phyloP scores from a whole-genome alignment of 2,329 filamentous ascomycete genomes.

The Pestalotiopsis sp. region DNA sequence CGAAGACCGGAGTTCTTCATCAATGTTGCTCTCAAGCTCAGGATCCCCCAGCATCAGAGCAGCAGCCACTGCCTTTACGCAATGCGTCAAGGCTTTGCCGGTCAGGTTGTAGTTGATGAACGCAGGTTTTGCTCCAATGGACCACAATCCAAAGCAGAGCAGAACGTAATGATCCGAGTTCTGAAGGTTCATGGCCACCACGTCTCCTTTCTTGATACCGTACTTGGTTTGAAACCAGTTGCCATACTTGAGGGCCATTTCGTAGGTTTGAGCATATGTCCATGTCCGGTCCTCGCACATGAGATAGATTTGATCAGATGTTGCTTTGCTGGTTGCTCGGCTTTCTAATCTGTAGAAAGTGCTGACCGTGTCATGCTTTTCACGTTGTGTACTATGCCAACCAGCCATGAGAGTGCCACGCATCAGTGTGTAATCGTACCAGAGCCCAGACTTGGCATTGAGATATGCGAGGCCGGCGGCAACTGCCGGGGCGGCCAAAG shows the following conservation, averaged over 20 bases:
- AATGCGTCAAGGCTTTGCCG: constrained; percentile 71
- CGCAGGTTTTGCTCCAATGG: constrained; percentile 78
- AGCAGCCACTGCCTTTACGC: constrained; percentile 66
- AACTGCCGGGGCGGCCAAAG: constrained; percentile 59
- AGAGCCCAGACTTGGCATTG: constrained; percentile 68
- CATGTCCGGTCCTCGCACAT: constrained; percentile 68
- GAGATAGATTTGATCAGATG: constrained; percentile 59
- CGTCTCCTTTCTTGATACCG: constrained; percentile 66
- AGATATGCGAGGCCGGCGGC: constrained; percentile 73
- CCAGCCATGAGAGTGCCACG: constrained; percentile 48
- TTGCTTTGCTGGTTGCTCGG: constrained; percentile 52
- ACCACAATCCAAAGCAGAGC: constrained; percentile 76
- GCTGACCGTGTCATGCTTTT: constrained; percentile 63
- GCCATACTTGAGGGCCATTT: constrained; percentile 69
- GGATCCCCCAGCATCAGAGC: constrained; percentile 70
- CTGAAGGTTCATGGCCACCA: constrained; percentile 79
- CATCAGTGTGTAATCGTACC: constrained; percentile 66
- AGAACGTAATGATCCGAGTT: constrained; percentile 81
- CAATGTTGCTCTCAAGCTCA: constrained; percentile 53
- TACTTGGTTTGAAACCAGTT: constrained; percentile 69
- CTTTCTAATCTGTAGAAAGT: constrained; percentile 76
- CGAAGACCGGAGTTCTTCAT: constrained; percentile 55
- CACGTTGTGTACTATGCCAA: constrained; percentile 43
- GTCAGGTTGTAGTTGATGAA: constrained; percentile 87
- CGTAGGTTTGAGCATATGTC: constrained; percentile 77